Evolutionary conservation across 768 basidiomycete species (phyloP).

Genomic region (Chiua virens): DNA sequence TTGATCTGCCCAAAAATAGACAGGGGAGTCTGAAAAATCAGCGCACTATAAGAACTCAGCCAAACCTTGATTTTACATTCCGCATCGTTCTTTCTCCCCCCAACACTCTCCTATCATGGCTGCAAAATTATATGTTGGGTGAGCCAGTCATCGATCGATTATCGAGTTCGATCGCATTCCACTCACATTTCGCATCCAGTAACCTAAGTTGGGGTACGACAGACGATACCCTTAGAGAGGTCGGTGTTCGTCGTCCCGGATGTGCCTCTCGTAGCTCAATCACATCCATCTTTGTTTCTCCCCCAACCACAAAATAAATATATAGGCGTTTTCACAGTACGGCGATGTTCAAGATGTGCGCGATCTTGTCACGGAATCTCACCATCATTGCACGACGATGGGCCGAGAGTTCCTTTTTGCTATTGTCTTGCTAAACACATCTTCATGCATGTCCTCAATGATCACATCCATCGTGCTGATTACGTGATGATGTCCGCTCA

Average conservation of each 20-base stretch:
- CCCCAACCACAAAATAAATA: background rate
- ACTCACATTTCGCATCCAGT: conserved; percentile 12
- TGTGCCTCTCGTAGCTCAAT: conserved; percentile 7
- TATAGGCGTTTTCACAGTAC: conserved; percentile 43
- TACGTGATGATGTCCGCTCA: conserved; percentile 7
- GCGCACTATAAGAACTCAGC: conserved; percentile 26
- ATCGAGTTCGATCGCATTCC: background rate
- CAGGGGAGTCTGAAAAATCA: conserved; percentile 35
- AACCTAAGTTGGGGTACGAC: conserved; percentile 36
- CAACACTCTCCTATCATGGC: conserved; percentile 25
- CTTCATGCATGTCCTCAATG: conserved; percentile 22
- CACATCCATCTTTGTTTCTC: conserved; percentile 1
- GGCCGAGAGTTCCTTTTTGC: conserved; percentile 25
- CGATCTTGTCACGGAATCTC: conserved; percentile 32
- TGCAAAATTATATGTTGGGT: conserved; percentile 35
- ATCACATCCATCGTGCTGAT: conserved; percentile 1
- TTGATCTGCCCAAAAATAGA: conserved; percentile 26
- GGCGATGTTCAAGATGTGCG: conserved; percentile 53
- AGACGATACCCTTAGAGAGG: conserved; percentile 25
- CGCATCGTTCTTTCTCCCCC: conserved; percentile 9
- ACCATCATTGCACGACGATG: conserved; percentile 32
- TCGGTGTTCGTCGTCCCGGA: conserved; percentile 14
- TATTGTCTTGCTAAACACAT: conserved; percentile 26
- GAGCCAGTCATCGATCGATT: conserved; percentile 5
- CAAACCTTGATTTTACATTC: conserved; percentile 16